phyloP scores from a whole-genome alignment of 2,329 filamentous ascomycete species.

The Xylaria sp. region DNA sequence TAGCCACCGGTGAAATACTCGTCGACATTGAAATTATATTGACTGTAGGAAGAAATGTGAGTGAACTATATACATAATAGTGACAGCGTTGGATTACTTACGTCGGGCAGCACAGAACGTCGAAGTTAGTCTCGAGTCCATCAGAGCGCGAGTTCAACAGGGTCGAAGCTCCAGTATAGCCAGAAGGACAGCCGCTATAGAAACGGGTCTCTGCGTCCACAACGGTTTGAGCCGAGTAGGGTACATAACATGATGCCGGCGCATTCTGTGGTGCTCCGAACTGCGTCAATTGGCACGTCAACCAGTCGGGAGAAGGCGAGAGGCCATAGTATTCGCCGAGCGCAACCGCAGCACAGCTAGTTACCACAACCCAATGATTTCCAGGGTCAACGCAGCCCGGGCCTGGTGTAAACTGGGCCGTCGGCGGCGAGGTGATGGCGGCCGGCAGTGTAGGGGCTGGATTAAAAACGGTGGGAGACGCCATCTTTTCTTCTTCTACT shows the following conservation, averaged over 20 bases:
- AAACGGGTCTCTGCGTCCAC: constrained; percentile 15
- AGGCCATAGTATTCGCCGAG: neutral
- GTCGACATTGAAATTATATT: constrained; percentile 27
- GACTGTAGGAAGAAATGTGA: constrained; percentile 21
- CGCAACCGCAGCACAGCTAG: constrained; percentile 24
- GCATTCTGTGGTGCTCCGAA: constrained; percentile 19
- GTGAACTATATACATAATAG: constrained; percentile 1
- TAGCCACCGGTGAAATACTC: neutral
- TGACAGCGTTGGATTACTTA: constrained; percentile 17
- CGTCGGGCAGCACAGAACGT: constrained; percentile 30
- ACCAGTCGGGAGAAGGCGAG: constrained; percentile 25
- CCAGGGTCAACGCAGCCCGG: constrained; percentile 30
- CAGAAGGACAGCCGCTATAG: constrained; percentile 30
- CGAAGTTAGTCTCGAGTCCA: constrained; percentile 1
- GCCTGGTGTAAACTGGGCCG: constrained; percentile 30
- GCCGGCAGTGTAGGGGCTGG: constrained; percentile 16
- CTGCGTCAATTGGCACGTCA: constrained; percentile 33
- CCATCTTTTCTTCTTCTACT: constrained; percentile 18
- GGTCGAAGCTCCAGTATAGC: constrained; percentile 20
- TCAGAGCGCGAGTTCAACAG: neutral
- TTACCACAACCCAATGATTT: constrained; percentile 32
- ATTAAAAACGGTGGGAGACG: constrained; percentile 16
- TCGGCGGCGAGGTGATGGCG: constrained; percentile 28
- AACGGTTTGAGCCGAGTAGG: constrained; percentile 20
- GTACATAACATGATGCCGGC: constrained; percentile 24